phyloP scores from a whole-genome alignment of 768 basidiomycete species.

The Suillus brevipes region DNA sequence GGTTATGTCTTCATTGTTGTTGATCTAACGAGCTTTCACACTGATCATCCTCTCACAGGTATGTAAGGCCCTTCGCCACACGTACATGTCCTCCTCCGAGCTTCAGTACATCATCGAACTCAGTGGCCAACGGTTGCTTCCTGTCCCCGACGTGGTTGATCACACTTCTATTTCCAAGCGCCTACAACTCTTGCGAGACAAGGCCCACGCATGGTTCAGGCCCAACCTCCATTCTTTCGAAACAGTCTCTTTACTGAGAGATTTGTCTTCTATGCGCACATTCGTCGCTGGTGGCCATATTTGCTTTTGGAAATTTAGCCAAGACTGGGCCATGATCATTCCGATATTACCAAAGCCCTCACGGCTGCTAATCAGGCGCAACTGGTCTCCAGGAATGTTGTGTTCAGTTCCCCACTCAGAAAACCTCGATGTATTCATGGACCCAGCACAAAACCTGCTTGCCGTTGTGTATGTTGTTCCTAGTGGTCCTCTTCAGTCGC shows the following conservation, averaged over 20 bases:
- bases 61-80: neutral
- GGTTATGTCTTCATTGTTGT: too few relatives aligned
- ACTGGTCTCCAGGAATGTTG: neutral
- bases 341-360: neutral
- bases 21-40: neutral
- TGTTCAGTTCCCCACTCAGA: too few relatives aligned
- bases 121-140: neutral
- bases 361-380: neutral
- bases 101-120: neutral
- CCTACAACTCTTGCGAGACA: neutral
- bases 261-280: too few relatives aligned
- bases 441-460: too few relatives aligned
- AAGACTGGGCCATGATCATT: neutral
- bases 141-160: neutral
- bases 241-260: neutral
- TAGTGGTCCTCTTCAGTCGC: too few relatives aligned
- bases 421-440: too few relatives aligned
- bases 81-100: neutral
- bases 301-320: neutral
- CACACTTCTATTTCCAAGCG: neutral
- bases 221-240: neutral
- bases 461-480: too few relatives aligned
- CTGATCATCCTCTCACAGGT: neutral
- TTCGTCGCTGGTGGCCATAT: neutral
- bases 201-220: neutral